Evolutionary conservation across 1,284 basidiomycete species (phyloP).

Genomic region (Irpex sp.): DNA sequence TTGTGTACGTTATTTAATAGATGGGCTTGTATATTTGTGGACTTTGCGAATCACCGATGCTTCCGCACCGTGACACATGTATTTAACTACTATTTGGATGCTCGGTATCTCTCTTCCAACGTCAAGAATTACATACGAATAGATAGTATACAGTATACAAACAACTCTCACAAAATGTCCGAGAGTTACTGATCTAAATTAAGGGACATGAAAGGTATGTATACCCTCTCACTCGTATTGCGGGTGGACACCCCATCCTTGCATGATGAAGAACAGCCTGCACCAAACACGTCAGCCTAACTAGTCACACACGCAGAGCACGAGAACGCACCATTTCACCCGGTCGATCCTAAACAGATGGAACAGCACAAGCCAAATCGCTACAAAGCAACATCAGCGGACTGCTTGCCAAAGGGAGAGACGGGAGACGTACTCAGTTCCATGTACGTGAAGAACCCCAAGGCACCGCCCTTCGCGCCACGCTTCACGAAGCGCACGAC

Average conservation of each 20-base stretch:
- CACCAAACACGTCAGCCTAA: not conserved
- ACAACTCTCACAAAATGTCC: too few species aligned
- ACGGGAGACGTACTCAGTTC: slow-evolving; percentile 43
- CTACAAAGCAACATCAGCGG: slow-evolving; percentile 20
- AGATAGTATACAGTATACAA: too few species aligned
- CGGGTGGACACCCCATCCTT: slow-evolving; percentile 41
- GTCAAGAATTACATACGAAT: too few species aligned
- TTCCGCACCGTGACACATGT: too few species aligned
- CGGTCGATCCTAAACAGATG: slow-evolving; percentile 44
- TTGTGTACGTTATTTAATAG: too few species aligned
- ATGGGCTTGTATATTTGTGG: too few species aligned
- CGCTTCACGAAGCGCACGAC: slow-evolving; percentile 55
- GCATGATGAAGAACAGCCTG: slow-evolving; percentile 47
- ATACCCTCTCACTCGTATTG: not conserved
- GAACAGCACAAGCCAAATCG: slow-evolving; percentile 47
- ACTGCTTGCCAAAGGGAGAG: not conserved
- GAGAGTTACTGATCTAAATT: too few species aligned
- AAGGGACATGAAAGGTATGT: not conserved
- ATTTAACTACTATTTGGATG: too few species aligned
- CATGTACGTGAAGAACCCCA: slow-evolving; percentile 65
- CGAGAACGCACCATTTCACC: slow-evolving; percentile 36
- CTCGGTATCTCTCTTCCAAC: too few species aligned
- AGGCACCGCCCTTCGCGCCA: slow-evolving; percentile 48
- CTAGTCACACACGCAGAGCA: not conserved
- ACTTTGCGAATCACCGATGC: too few species aligned